Evolutionary conservation across 139 green algal genomes (phyloP).

Genomic region (Eudorina sp.): DNA sequence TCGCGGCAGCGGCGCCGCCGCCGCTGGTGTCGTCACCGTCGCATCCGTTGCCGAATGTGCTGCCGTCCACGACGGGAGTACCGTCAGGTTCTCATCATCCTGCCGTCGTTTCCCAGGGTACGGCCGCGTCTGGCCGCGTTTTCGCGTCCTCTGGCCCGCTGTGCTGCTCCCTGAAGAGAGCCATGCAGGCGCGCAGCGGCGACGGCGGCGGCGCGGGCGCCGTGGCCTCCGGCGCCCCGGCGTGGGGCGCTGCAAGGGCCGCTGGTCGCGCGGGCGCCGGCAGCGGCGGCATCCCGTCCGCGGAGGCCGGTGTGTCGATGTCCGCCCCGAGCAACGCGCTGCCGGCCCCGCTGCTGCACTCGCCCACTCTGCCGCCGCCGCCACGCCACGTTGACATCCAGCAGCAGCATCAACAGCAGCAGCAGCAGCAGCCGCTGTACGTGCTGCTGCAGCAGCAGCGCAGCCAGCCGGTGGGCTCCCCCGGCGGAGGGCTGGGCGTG

Average conservation of each 20-base stretch:
- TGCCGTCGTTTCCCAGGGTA: background rate
- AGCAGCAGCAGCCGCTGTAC: background rate
- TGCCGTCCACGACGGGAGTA: no score
- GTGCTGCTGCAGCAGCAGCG: background rate
- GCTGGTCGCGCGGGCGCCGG: no score
- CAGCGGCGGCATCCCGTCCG: no score
- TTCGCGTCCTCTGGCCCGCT: background rate
- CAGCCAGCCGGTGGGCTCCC: background rate
- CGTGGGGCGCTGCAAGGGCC: background rate
- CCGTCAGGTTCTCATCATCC: no score
- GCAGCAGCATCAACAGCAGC: background rate
- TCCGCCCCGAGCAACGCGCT: background rate
- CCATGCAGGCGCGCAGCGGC: background rate
- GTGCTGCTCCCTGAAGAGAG: background rate
- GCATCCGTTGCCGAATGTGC: background rate
- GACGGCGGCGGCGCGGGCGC: background rate
- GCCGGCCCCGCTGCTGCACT: background rate
- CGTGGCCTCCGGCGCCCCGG: no score
- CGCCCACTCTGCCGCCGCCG: background rate
- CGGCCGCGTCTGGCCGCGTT: background rate
- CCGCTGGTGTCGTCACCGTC: background rate
- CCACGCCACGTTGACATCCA: background rate
- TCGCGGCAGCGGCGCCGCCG: background rate
- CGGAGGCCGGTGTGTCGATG: background rate
- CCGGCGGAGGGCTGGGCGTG: no score